Percentiles rank a stretch among this genome's conserved stretches.
These are phyloP conservation scores for Suillus sp. DNA, from an alignment of 768 basidiomycete genomes.

Conservation along the genomic window DNA sequence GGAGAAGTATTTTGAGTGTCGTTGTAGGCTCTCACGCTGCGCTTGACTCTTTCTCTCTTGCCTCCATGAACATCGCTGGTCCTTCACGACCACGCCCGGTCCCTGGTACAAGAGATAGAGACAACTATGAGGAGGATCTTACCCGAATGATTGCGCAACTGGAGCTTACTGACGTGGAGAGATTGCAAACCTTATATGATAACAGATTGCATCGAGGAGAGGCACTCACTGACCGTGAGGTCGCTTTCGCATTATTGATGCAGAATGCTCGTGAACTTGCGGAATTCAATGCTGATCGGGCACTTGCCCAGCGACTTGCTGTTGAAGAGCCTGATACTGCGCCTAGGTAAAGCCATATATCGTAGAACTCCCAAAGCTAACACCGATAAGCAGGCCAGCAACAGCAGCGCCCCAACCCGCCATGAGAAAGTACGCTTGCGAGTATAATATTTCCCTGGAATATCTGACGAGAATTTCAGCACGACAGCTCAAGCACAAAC, in stretches of 20 bases:
- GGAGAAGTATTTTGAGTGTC: not conserved
- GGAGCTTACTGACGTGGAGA: constrained; percentile 22
- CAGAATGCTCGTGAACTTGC: constrained; percentile 26
- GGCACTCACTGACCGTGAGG: constrained; percentile 25
- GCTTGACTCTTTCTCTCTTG: not conserved
- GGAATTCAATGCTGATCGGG: constrained; percentile 23
- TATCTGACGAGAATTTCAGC: not conserved
- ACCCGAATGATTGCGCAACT: constrained; percentile 24
- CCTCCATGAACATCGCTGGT: constrained; percentile 29
- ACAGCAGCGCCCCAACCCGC: not conserved
- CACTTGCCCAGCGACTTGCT: constrained; percentile 24
- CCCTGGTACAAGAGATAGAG: constrained; percentile 20
- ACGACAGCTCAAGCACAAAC: constrained; percentile 6
- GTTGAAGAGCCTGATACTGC: constrained; percentile 7
- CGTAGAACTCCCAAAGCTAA: not conserved
- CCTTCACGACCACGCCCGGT: constrained; percentile 22
- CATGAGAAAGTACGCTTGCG: not conserved
- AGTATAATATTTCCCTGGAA: not conserved
- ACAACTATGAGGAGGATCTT: constrained; percentile 31
- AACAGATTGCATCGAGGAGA: constrained; percentile 12
- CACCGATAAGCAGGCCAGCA: not conserved
- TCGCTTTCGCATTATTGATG: constrained; percentile 28
- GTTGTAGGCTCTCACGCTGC: constrained; percentile 2
- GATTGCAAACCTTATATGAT: constrained; percentile 17
- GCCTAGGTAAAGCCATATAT: not conserved